A percentile compares a stretch with the other conserved stretches of the same genome.
phyloP scores from a whole-genome alignment of 768 basidiomycete species.

The Suillus alpinus region DNA sequence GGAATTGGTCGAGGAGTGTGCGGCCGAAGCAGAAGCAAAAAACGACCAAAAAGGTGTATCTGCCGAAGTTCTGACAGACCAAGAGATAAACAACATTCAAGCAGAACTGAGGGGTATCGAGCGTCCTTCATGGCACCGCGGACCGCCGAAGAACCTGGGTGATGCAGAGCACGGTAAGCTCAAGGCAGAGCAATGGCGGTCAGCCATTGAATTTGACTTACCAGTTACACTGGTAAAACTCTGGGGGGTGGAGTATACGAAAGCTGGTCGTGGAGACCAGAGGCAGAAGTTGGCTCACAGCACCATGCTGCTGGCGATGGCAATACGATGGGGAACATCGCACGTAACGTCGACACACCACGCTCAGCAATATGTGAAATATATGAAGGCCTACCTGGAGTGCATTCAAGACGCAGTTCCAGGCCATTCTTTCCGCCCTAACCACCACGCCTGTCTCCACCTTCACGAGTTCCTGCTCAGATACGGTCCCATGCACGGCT shows the following conservation, averaged over 20 bases:
- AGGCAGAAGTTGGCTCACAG: slow-evolving; percentile 18
- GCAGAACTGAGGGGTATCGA: background rate
- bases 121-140: slow-evolving; percentile 23
- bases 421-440: slow-evolving; percentile 17
- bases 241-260: slow-evolving; percentile 17
- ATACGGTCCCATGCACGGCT: slow-evolving; percentile 33
- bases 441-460: slow-evolving; percentile 35
- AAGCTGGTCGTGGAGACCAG: background rate
- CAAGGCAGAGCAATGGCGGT: slow-evolving; percentile 33
- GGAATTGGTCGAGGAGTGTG: slow-evolving; percentile 1
- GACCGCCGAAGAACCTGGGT: slow-evolving; percentile 18
- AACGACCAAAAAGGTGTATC: background rate
- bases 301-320: slow-evolving; percentile 30
- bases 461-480: slow-evolving; percentile 18
- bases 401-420: slow-evolving; percentile 18
- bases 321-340: slow-evolving; percentile 21
- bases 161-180: slow-evolving; percentile 30
- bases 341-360: slow-evolving; percentile 17
- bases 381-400: slow-evolving; percentile 27
- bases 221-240: slow-evolving; percentile 27
- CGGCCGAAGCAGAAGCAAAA: background rate
- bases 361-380: slow-evolving; percentile 11
- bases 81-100: slow-evolving; percentile 2
- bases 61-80: background rate
- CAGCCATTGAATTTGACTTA: slow-evolving; percentile 23